These are phyloP conservation scores for Ganoderma multipileum DNA, from an alignment of 1,284 basidiomycete species.

Conservation along the genomic window DNA sequence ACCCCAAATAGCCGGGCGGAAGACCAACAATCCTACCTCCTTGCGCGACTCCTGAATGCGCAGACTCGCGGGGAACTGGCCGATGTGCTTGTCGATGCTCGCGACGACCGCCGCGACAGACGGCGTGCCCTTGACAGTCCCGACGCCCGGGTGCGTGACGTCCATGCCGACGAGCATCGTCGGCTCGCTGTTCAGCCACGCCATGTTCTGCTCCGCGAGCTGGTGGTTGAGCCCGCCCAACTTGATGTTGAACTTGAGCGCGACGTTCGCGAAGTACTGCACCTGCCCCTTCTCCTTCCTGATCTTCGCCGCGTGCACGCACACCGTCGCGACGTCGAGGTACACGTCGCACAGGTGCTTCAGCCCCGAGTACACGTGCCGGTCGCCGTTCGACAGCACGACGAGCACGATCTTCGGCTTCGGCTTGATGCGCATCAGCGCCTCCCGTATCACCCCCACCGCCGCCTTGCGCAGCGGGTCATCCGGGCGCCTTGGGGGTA, in stretches of 20 bases:
- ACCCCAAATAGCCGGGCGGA: not conserved
- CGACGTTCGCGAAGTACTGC: constrained; percentile 82
- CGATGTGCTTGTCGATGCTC: constrained; percentile 65
- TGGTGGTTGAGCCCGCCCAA: constrained; percentile 78
- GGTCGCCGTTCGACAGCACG: constrained; percentile 70
- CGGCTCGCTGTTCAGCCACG: constrained; percentile 58
- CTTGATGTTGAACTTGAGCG: constrained; percentile 84
- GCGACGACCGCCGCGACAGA: constrained; percentile 85
- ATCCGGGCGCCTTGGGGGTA: constrained; percentile 51
- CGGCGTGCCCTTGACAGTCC: constrained; percentile 70
- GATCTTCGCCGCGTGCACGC: constrained; percentile 70
- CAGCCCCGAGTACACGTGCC: constrained; percentile 71
- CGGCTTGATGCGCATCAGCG: constrained; percentile 37
- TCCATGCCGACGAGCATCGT: constrained; percentile 88
- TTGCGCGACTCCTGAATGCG: constrained; percentile 75
- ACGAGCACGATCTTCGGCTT: constrained; percentile 49
- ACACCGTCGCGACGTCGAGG: constrained; percentile 72
- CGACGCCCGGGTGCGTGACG: constrained; percentile 80
- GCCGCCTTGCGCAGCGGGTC: constrained; percentile 59
- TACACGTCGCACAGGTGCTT: constrained; percentile 73
- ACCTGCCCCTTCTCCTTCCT: constrained; percentile 65
- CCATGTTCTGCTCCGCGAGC: constrained; percentile 55
- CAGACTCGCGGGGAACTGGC: constrained; percentile 76
- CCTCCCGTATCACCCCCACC: constrained; percentile 44
- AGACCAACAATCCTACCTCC: constrained; percentile 57